Evolutionary conservation across 2,329 filamentous ascomycete species (phyloP).

Genomic region (Blastomyces silverae): DNA sequence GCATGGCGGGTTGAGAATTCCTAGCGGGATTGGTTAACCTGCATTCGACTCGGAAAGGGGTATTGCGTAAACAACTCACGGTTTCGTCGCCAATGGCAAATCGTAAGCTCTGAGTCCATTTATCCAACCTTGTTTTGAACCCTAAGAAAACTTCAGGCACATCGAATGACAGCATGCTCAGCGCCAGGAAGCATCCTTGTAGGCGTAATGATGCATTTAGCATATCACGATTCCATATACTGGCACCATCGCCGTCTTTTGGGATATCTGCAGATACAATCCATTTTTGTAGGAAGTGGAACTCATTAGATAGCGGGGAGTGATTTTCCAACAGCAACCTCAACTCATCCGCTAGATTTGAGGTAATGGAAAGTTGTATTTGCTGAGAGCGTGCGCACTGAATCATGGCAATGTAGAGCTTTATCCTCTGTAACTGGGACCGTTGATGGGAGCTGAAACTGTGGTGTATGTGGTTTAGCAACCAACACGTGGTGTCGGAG

Average conservation of each 20-base stretch:
- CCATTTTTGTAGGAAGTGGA: slow-evolving; percentile 23
- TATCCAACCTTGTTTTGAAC: slow-evolving; percentile 26
- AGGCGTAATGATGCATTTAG: slow-evolving; percentile 35
- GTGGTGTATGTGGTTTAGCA: slow-evolving; percentile 30
- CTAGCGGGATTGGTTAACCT: slow-evolving; percentile 20
- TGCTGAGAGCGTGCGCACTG: slow-evolving; percentile 24
- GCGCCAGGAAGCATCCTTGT: slow-evolving; percentile 34
- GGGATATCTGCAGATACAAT: slow-evolving; percentile 11
- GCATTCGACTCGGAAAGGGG: not conserved
- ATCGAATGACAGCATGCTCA: slow-evolving; percentile 22
- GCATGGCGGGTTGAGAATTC: slow-evolving; percentile 38
- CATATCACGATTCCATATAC: slow-evolving; percentile 34
- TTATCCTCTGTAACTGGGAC: slow-evolving; percentile 25
- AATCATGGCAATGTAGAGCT: slow-evolving; percentile 31
- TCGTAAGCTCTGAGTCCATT: slow-evolving; percentile 33
- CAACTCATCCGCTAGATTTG: slow-evolving; percentile 32
- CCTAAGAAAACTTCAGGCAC: slow-evolving; percentile 17
- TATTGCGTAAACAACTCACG: slow-evolving; percentile 25
- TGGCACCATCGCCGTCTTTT: slow-evolving; percentile 20
- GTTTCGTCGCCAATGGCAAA: slow-evolving; percentile 40
- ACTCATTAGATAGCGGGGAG: slow-evolving; percentile 18
- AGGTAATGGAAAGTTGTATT: slow-evolving; percentile 29
- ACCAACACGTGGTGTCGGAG: slow-evolving; percentile 24
- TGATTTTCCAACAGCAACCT: slow-evolving; percentile 26
- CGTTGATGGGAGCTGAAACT: slow-evolving; percentile 23